A percentile compares a stretch with the other conserved stretches of the same genome.
Conservation (phyloP, 495 filamentous ascomycete species). For the Penicillium pancosmium region DNA sequence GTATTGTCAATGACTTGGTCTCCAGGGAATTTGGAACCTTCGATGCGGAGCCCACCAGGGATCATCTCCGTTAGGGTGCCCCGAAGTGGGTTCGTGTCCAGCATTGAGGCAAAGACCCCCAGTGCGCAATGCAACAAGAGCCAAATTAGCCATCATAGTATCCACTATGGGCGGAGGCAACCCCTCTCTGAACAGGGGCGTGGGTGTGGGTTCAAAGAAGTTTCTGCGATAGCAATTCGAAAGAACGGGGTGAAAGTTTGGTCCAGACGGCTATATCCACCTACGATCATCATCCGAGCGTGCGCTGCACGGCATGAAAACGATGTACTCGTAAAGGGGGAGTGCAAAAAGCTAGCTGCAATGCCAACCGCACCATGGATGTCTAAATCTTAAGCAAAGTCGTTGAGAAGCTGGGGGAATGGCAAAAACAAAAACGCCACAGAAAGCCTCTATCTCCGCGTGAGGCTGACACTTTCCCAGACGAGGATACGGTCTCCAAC, state of each 20-base stretch:
- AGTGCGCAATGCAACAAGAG: conserved; percentile 3
- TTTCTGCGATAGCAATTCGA: conserved; percentile 16
- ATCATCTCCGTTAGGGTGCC: conserved; percentile 21
- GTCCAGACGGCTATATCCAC: conserved; percentile 21
- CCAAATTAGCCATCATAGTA: conserved; percentile 4
- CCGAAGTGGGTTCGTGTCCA: conserved; percentile 6
- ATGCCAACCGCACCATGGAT: neutral
- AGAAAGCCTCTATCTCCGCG: conserved; percentile 13
- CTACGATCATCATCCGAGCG: conserved; percentile 9
- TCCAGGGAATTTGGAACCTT: neutral
- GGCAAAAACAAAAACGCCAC: conserved; percentile 12
- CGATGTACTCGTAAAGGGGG: neutral
- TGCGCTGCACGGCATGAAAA: conserved; percentile 4
- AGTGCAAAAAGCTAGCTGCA: neutral
- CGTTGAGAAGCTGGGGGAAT: conserved; percentile 1
- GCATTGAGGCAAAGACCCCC: conserved; percentile 13
- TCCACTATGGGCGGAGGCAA: conserved; percentile 11
- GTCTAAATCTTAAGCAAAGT: conserved; percentile 6
- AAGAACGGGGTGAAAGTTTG: conserved; percentile 12
- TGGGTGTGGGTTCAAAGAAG: conserved; percentile 18
- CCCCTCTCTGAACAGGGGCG: conserved; percentile 19
- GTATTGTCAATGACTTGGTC: neutral
- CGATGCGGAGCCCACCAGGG: neutral
- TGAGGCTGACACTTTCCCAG: neutral
- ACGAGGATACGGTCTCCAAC: neutral